Conservation (phyloP, 1,284 basidiomycete genomes). For the Cryptococcus sp. region DNA sequence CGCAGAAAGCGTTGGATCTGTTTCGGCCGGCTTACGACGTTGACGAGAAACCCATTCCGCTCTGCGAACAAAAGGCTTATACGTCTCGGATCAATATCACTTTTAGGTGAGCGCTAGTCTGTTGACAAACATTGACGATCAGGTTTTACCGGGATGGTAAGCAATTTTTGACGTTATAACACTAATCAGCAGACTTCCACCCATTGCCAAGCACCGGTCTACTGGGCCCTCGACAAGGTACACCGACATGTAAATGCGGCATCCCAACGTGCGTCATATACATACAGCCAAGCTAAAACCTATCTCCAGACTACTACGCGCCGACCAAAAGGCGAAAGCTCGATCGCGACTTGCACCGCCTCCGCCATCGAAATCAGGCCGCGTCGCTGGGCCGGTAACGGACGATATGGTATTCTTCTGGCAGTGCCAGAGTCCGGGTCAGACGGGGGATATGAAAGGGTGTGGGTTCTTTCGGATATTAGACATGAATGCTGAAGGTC, state of each 20-base stretch:
- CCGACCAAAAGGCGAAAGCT: slow-evolving; percentile 54
- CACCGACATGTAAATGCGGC: slow-evolving; percentile 70
- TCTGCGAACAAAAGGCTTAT: slow-evolving; percentile 52
- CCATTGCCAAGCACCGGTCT: slow-evolving; percentile 54
- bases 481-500: slow-evolving; percentile 71
- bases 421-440: slow-evolving; percentile 77
- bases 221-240: slow-evolving; percentile 40
- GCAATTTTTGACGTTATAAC: slow-evolving; percentile 4
- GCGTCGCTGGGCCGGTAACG: slow-evolving; percentile 18
- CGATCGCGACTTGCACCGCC: slow-evolving; percentile 21
- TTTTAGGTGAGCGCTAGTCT: slow-evolving; percentile 58
- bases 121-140: not conserved
- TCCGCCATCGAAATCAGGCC: slow-evolving; percentile 2
- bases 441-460: slow-evolving; percentile 75
- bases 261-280: slow-evolving; percentile 60
- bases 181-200: slow-evolving; percentile 62
- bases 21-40: slow-evolving; percentile 64
- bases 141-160: slow-evolving; percentile 44
- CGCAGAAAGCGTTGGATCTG: slow-evolving; percentile 71
- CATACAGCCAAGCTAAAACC: not conserved
- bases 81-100: slow-evolving; percentile 85
- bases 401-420: slow-evolving; percentile 72
- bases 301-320: slow-evolving; percentile 45
- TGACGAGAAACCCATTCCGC: slow-evolving; percentile 28
- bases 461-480: slow-evolving; percentile 79